Percentiles rank a stretch among this genome's conserved stretches.
phyloP scores from a whole-genome alignment of 1,284 basidiomycete species.

The Takashimella tepidaria region DNA sequence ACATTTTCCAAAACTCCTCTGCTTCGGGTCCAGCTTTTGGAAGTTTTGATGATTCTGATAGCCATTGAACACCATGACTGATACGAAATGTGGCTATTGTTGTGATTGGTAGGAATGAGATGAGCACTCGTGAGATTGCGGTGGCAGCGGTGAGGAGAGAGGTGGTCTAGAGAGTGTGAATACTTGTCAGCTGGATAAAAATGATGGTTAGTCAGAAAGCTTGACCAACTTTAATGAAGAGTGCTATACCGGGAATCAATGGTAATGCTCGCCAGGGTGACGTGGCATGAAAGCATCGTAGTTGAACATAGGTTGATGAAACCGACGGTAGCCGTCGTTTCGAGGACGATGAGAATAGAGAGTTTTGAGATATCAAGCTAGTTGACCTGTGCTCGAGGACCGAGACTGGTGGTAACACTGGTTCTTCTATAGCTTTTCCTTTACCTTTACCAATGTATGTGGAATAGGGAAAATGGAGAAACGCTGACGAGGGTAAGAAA shows the following conservation, averaged over 20 bases:
- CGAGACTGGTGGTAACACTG: too few species aligned
- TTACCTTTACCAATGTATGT: too few species aligned
- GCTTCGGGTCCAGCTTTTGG: slow-evolving; percentile 31
- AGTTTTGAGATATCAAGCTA: too few species aligned
- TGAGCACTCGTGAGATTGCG: slow-evolving; percentile 38
- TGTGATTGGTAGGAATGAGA: slow-evolving; percentile 45
- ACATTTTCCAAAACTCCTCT: slow-evolving; percentile 40
- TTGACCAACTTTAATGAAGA: slow-evolving; percentile 39
- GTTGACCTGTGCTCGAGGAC: too few species aligned
- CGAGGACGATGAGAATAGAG: too few species aligned
- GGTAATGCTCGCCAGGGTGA: slow-evolving; percentile 39
- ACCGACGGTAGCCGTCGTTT: background rate
- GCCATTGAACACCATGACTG: slow-evolving; percentile 21
- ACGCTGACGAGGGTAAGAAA: too few species aligned
- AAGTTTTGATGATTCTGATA: slow-evolving; percentile 19
- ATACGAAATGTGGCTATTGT: slow-evolving; percentile 32
- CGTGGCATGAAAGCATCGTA: slow-evolving; percentile 34
- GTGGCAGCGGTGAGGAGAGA: slow-evolving; percentile 40
- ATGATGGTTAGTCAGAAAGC: background rate
- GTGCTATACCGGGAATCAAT: slow-evolving; percentile 35
- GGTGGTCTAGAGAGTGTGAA: slow-evolving; percentile 48
- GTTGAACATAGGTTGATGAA: background rate
- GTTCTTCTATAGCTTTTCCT: too few species aligned
- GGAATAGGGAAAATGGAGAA: too few species aligned
- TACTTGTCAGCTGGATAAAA: background rate